Evolutionary conservation across 805 yeast genomes (phyloP).

Genomic region (Kodamaea kakaduensis): DNA sequence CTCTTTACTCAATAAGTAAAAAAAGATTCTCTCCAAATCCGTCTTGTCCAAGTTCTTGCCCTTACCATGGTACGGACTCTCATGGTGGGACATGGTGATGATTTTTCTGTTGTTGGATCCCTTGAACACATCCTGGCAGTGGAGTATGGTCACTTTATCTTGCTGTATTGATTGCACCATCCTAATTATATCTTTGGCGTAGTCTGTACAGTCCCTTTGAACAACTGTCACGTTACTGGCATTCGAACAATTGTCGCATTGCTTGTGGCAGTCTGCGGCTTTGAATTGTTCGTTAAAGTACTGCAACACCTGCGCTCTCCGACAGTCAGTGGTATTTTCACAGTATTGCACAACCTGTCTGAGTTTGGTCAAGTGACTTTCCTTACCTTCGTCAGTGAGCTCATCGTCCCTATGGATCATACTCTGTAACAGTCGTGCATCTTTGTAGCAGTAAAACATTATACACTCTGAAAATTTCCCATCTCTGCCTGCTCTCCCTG

Average conservation of each 20-base stretch:
- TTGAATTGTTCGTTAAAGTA: constrained; percentile 86
- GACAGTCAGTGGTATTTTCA: constrained; percentile 85
- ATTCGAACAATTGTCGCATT: constrained; percentile 81
- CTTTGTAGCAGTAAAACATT: constrained; percentile 75
- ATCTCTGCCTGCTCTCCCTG: constrained; percentile 98
- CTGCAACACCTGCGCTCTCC: constrained; percentile 82
- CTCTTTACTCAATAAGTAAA: constrained; percentile 64
- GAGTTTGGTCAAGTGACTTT: constrained; percentile 71
- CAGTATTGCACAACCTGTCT: constrained; percentile 87
- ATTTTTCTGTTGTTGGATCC: constrained; percentile 68
- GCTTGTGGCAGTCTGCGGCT: constrained; percentile 55
- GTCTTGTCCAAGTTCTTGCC: constrained; percentile 64
- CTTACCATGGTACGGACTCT: constrained; percentile 59
- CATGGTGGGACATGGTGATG: constrained; percentile 57
- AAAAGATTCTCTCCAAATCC: constrained; percentile 78
- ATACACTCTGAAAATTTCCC: constrained; percentile 80
- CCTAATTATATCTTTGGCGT: constrained; percentile 55
- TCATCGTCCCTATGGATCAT: constrained; percentile 77
- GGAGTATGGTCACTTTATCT: constrained; percentile 66
- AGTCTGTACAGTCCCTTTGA: constrained; percentile 63
- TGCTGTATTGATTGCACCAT: constrained; percentile 55
- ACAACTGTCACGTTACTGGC: constrained; percentile 38
- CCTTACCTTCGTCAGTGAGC: constrained; percentile 58
- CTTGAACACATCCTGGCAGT: constrained; percentile 78
- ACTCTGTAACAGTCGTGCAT: constrained; percentile 69